These are phyloP conservation scores for Gentiana macrophylla DNA, from an alignment of 257 asterid genomes.

Conservation along the genomic window DNA sequence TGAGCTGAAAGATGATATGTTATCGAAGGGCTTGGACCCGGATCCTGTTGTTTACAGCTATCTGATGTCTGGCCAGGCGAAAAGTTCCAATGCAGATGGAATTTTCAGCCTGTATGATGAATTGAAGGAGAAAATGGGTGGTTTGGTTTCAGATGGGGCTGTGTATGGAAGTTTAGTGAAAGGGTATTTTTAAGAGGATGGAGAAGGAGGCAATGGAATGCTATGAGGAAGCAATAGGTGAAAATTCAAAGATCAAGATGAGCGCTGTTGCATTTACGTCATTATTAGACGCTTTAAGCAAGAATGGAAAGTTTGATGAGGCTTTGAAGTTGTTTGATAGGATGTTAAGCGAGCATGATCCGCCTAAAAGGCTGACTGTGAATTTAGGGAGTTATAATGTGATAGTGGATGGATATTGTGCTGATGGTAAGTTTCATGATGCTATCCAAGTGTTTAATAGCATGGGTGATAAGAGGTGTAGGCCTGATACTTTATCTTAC, in stretches of 20 bases:
- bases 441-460: slow-evolving; percentile 62
- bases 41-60: slow-evolving; percentile 61
- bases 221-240: slow-evolving; percentile 43
- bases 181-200: slow-evolving; percentile 78
- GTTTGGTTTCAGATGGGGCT: slow-evolving; percentile 54
- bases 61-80: slow-evolving; percentile 65
- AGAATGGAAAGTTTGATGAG: slow-evolving; percentile 79
- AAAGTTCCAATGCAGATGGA: slow-evolving; percentile 43
- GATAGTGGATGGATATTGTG: slow-evolving; percentile 72
- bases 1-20: slow-evolving; percentile 66
- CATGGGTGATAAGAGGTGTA: slow-evolving; percentile 76
- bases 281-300: slow-evolving; percentile 70
- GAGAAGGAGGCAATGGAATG: slow-evolving; percentile 79
- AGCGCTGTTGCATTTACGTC: slow-evolving; percentile 58
- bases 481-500: slow-evolving; percentile 67
- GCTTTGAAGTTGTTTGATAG: slow-evolving; percentile 63
- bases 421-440: slow-evolving; percentile 47
- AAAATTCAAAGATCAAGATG: slow-evolving; percentile 52
- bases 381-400: slow-evolving; percentile 85
- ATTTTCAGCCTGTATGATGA: slow-evolving; percentile 64
- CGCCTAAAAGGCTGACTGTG: slow-evolving; percentile 59
- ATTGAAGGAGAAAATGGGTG: slow-evolving; percentile 64
- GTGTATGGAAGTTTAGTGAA: slow-evolving; percentile 80
- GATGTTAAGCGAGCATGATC: slow-evolving; percentile 73
- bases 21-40: slow-evolving; percentile 43